Evolutionary conservation across 2,329 filamentous ascomycete genomes (phyloP).

Genomic region (Cladosporium sp.): DNA sequence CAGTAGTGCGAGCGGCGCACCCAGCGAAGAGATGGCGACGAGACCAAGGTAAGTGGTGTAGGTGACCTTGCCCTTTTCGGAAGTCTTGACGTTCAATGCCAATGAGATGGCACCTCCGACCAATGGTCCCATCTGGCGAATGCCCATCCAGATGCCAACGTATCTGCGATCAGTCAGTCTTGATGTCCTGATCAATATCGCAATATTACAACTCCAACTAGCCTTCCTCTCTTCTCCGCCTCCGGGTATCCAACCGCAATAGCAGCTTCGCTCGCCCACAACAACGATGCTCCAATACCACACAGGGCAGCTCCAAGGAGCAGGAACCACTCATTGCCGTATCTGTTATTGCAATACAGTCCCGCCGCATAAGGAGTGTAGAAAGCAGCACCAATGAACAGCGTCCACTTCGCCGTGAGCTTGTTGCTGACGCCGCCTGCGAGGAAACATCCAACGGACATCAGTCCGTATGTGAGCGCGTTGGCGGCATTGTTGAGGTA

Average conservation of each 20-base stretch:
- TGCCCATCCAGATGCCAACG: slow-evolving; percentile 18
- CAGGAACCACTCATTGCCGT: slow-evolving; percentile 53
- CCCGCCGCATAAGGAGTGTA: slow-evolving; percentile 47
- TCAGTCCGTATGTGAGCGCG: slow-evolving; percentile 21
- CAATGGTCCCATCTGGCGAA: slow-evolving; percentile 62
- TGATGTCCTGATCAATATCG: slow-evolving; percentile 46
- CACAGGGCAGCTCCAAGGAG: slow-evolving; percentile 50
- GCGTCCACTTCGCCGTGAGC: slow-evolving; percentile 29
- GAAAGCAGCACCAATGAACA: slow-evolving; percentile 33
- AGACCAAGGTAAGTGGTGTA: slow-evolving; percentile 26
- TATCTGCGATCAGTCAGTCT: slow-evolving; percentile 59
- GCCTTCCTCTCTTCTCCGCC: slow-evolving; percentile 18
- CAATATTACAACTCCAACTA: neutral
- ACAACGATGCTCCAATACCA: slow-evolving; percentile 50
- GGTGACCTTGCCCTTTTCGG: slow-evolving; percentile 21
- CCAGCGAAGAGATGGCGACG: slow-evolving; percentile 35
- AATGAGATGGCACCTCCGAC: slow-evolving; percentile 37
- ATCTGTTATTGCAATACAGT: slow-evolving; percentile 51
- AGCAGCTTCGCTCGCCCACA: slow-evolving; percentile 54
- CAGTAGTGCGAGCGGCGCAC: slow-evolving; percentile 41
- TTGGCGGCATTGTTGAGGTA: slow-evolving; percentile 22
- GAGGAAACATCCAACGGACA: slow-evolving; percentile 22
- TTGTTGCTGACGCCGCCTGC: slow-evolving; percentile 37
- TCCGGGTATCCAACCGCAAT: slow-evolving; percentile 50
- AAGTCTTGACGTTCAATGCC: slow-evolving; percentile 19